Conservation (phyloP, 768 basidiomycete genomes). For the Leccinum imitatum region DNA sequence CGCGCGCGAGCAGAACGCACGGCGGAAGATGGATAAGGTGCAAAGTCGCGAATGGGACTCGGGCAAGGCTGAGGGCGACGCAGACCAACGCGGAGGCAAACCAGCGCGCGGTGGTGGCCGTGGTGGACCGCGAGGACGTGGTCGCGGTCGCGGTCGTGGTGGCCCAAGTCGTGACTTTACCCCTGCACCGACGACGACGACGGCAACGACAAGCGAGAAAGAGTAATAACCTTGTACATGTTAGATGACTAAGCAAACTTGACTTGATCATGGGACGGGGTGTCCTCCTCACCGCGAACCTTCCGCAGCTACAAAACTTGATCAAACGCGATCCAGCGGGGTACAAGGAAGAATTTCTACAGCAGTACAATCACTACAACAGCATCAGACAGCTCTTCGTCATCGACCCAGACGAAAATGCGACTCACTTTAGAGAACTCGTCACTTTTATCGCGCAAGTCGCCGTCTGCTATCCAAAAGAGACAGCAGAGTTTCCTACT, state of each 20-base stretch:
- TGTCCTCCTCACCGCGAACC: conserved; percentile 73
- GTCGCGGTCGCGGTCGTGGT: conserved; percentile 36
- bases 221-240: conserved; percentile 1
- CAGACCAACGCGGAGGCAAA: conserved; percentile 25
- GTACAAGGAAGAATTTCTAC: conserved; percentile 94
- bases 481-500: conserved; percentile 81
- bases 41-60: conserved; percentile 84
- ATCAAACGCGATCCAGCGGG: conserved; percentile 90
- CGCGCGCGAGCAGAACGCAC: conserved; percentile 75
- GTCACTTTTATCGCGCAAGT: conserved; percentile 91
- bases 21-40: conserved; percentile 78
- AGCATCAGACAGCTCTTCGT: conserved; percentile 83
- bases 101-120: conserved; percentile 31
- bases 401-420: conserved; percentile 81
- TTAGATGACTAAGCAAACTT: conserved; percentile 21
- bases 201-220: not conserved
- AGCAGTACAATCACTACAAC: conserved; percentile 96
- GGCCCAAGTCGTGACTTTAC: conserved; percentile 10
- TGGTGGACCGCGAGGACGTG: conserved; percentile 36
- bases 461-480: conserved; percentile 76
- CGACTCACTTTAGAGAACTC: conserved; percentile 81
- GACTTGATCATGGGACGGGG: conserved; percentile 7
- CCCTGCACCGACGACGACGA: not conserved
- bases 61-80: conserved; percentile 33
- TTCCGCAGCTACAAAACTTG: conserved; percentile 94